Base-by-base conservation (phyloP, 139 green algal species). In the Auxenochlorella pyrenoidosa region DNA sequence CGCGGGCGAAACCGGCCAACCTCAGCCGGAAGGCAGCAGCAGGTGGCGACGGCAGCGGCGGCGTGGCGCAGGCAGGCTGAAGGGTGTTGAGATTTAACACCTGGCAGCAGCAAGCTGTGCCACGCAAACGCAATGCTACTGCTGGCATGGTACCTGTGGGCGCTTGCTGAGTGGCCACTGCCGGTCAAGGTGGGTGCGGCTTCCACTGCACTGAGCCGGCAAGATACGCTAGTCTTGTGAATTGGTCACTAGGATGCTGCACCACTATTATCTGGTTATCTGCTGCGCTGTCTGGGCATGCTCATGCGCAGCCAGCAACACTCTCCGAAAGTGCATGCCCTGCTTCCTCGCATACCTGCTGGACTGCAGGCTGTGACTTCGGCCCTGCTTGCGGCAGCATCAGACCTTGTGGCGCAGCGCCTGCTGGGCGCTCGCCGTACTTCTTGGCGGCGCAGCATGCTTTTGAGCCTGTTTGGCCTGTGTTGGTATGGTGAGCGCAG, bases 401-500 rank as follows among this genome's bases (percentile, higher is more conserved):
- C 82, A 21, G 81, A 90, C 43, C 30, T 58, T 5, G 44, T 90
- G 8, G 73, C 87, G 19, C 87, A 90, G 72, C 59, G 71, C 18
- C 68, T 88, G 63, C 44, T 79, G 51, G 78, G 78, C n/a, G 40
- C n/a, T 40, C 36, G 75, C 34, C 63, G 63, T 15, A 16, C 77
- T 19, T 71, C 40, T 0, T 26, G 51, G 15, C 60, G 80, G 10
- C 80, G 80, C 28, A 60, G 66, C 38, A 21, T 71, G 21, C 24
- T 77, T 22, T 38, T 85, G 41, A 26, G 40, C 5, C 28, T 47
- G 1, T 85, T 60, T 43, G 80, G 80, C 3, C 38, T 85, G 28
- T 30, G 59, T 13, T 85, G 40, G 40, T 77, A 85, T 5, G 80
- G 76, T 82, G 47, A 82, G 76, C 5, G 21, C 70, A 36, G 36